Conservation (phyloP, 2,329 filamentous ascomycete genomes). For the Verticillium alfalfae region DNA sequence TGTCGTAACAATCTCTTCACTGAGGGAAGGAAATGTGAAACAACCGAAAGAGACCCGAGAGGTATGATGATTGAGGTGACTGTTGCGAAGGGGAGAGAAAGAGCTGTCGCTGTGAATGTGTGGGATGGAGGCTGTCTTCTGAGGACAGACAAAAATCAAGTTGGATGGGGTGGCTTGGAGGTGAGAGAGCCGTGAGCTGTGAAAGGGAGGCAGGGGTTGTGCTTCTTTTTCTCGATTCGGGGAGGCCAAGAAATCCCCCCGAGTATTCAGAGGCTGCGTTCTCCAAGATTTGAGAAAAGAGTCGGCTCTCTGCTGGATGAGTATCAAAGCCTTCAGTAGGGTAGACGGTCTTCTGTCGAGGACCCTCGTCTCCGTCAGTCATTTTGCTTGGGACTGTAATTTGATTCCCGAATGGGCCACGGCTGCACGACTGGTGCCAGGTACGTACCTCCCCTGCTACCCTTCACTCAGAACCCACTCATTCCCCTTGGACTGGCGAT, state of each 20-base stretch:
- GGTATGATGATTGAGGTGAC: not conserved
- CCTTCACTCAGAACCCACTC: not conserved
- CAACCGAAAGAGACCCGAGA: not conserved
- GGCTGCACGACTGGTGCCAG: not conserved
- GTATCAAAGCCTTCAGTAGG: not conserved
- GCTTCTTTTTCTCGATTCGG: not conserved
- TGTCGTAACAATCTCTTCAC: not conserved
- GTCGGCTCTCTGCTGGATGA: not conserved
- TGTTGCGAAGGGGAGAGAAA: not conserved
- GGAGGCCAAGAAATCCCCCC: not conserved
- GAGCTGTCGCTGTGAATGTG: not conserved
- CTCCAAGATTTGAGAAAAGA: not conserved
- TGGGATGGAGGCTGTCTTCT: not conserved
- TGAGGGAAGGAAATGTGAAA: not conserved
- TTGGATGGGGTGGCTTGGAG: not conserved
- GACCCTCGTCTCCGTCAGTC: not conserved
- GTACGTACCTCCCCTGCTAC: not conserved
- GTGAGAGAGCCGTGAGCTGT: not conserved
- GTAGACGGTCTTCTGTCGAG: not conserved
- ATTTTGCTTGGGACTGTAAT: not conserved
- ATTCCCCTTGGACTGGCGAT: not conserved
- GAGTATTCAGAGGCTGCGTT: not conserved
- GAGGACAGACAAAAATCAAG: not conserved
- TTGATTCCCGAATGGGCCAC: not conserved
- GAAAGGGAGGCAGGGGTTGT: not conserved